A percentile compares a stretch with the other conserved stretches of the same genome.
phyloP scores from a whole-genome alignment of 306 rosid genomes.

The Vigna mungo region DNA sequence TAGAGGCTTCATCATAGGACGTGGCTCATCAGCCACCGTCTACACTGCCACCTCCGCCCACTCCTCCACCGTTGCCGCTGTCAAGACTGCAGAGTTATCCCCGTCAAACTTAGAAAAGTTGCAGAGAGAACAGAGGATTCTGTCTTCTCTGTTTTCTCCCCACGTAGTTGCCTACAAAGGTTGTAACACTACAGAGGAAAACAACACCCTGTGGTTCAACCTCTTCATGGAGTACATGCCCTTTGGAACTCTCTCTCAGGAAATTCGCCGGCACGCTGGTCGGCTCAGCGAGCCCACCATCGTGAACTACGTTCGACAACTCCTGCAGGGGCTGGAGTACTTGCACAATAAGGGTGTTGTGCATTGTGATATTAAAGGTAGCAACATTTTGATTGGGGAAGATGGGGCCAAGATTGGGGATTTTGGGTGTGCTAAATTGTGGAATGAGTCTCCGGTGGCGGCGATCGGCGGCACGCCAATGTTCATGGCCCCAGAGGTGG shows the following conservation, averaged over 20 bases:
- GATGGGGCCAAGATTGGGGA: conserved; percentile 80
- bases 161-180: conserved; percentile 69
- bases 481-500: conserved; percentile 95
- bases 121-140: conserved; percentile 65
- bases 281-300: conserved; percentile 52
- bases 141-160: conserved; percentile 71
- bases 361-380: conserved; percentile 94
- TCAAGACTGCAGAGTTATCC: conserved; percentile 70
- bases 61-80: conserved; percentile 60
- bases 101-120: conserved; percentile 56
- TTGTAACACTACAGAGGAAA: conserved; percentile 58
- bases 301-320: conserved; percentile 52
- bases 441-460: not conserved
- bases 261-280: conserved; percentile 47
- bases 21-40: conserved; percentile 90
- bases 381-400: conserved; percentile 69
- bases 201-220: conserved; percentile 55
- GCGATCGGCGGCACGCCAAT: conserved; percentile 77
- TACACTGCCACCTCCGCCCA: conserved; percentile 59
- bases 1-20: conserved; percentile 78
- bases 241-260: conserved; percentile 62
- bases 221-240: conserved; percentile 81
- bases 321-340: conserved; percentile 66
- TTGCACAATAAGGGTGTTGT: conserved; percentile 75
- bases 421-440: conserved; percentile 79